Evolutionary conservation across 495 filamentous ascomycete species (phyloP).

Genomic region (Aspergillus coremiiformis): DNA sequence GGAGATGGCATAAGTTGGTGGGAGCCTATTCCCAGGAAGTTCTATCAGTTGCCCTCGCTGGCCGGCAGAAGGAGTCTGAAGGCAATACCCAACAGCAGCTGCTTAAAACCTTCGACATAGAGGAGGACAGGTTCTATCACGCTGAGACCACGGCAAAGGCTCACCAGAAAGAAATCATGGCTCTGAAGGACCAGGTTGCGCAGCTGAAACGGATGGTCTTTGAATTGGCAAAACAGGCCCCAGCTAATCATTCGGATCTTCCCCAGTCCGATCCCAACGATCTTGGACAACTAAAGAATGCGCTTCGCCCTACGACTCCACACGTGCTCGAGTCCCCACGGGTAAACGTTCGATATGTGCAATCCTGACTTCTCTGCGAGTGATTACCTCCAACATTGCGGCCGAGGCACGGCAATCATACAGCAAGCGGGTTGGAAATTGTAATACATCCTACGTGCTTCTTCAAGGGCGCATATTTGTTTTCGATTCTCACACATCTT

Average conservation of each 20-base stretch:
- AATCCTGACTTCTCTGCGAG: background rate
- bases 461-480: background rate
- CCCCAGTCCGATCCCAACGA: background rate
- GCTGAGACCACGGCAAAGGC: background rate
- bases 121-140: background rate
- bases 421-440: background rate
- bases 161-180: slow-evolving; percentile 21
- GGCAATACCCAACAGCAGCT: background rate
- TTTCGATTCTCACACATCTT: background rate
- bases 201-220: slow-evolving; percentile 31
- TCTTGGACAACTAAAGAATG: slow-evolving; percentile 7
- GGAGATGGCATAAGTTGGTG: slow-evolving; percentile 18
- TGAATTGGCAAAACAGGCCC: slow-evolving; percentile 16
- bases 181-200: slow-evolving; percentile 27
- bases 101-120: background rate
- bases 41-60: slow-evolving; percentile 17
- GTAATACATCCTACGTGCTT: background rate
- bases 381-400: background rate
- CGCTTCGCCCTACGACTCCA: background rate
- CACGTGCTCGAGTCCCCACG: background rate
- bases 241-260: background rate
- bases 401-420: background rate
- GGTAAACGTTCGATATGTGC: slow-evolving; percentile 1
- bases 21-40: slow-evolving; percentile 24
- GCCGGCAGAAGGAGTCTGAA: background rate